These are phyloP conservation scores for Irpex sp. DNA, from an alignment of 1,284 basidiomycete genomes.

Conservation along the genomic window DNA sequence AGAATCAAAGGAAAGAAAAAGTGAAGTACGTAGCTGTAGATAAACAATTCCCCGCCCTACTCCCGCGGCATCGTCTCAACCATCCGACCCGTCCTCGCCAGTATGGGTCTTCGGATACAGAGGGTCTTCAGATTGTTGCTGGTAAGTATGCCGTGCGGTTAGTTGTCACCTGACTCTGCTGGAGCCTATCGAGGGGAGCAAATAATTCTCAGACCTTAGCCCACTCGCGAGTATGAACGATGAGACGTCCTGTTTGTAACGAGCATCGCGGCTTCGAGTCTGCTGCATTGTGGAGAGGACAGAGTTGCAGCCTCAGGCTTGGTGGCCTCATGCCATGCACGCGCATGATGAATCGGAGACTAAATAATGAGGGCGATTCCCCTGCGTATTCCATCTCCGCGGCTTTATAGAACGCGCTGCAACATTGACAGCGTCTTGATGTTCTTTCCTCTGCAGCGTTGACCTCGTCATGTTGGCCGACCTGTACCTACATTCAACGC, in stretches of 20 bases:
- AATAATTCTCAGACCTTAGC: conserved; percentile 29
- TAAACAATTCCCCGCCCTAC: conserved; percentile 2
- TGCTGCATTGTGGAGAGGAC: conserved; percentile 6
- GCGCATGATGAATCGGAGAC: neutral
- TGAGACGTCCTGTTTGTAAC: conserved; percentile 18
- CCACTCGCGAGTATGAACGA: conserved; percentile 22
- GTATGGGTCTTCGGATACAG: conserved; percentile 13
- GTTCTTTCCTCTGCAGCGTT: neutral
- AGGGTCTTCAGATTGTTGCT: conserved; percentile 14
- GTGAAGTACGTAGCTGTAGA: conserved; percentile 8
- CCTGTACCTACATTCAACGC: neutral
- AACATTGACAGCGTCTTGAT: neutral
- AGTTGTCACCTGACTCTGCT: conserved; percentile 17
- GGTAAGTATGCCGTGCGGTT: conserved; percentile 19
- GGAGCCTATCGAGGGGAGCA: conserved; percentile 20
- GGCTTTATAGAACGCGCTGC: neutral
- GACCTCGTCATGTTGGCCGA: neutral
- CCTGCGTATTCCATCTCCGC: neutral
- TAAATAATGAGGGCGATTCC: neutral
- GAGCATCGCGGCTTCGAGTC: conserved; percentile 27
- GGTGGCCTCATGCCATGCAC: neutral
- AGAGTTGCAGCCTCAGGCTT: neutral
- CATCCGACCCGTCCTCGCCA: neutral
- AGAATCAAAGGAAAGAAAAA: neutral
- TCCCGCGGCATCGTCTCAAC: conserved; percentile 9